These are phyloP conservation scores for Fonsecaea pugnacius DNA, from an alignment of 2,329 filamentous ascomycete genomes.

Conservation along the genomic window DNA sequence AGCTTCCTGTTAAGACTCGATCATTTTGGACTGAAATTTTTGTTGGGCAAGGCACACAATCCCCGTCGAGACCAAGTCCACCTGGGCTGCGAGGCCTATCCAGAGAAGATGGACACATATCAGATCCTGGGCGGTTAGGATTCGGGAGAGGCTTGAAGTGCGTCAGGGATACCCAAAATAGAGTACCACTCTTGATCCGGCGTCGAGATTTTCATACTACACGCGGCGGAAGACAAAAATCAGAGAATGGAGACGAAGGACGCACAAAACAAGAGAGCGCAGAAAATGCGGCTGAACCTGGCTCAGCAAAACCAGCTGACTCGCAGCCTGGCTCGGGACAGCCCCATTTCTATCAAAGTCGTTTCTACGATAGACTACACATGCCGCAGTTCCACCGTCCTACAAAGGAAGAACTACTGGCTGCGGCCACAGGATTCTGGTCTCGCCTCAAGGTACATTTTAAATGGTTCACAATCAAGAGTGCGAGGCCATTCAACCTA, in stretches of 20 bases:
- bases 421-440: conserved; percentile 91
- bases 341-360: conserved; percentile 40
- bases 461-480: conserved; percentile 97
- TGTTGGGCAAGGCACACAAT: neutral
- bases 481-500: conserved; percentile 88
- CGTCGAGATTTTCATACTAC: conserved; percentile 23
- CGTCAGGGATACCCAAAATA: neutral
- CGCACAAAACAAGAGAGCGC: conserved; percentile 33
- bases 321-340: conserved; percentile 31
- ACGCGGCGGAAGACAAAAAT: conserved; percentile 8
- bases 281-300: conserved; percentile 28
- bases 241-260: conserved; percentile 44
- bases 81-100: neutral
- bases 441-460: conserved; percentile 86
- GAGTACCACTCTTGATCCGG: conserved; percentile 16
- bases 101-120: neutral
- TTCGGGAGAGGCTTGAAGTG: neutral
- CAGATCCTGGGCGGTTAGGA: neutral
- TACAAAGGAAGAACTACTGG: conserved; percentile 88
- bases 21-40: neutral
- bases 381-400: conserved; percentile 80
- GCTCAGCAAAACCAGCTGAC: conserved; percentile 33
- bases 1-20: neutral
- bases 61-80: neutral
- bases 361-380: conserved; percentile 66